phyloP scores from a whole-genome alignment of 1,139 yeast genomes.

The Geotrichum klebahnii region DNA sequence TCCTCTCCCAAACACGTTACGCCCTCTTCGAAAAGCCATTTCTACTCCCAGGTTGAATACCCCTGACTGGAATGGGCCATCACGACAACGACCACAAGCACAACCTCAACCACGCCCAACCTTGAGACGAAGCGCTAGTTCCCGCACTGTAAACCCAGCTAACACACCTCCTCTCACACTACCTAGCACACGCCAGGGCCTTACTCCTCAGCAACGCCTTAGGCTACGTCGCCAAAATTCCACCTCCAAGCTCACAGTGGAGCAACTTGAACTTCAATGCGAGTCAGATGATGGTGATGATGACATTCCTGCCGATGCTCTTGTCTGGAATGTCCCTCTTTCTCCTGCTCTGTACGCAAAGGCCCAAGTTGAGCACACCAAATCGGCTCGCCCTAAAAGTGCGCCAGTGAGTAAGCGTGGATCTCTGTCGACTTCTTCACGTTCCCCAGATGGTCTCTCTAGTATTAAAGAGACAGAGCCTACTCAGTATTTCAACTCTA shows the following conservation, averaged over 20 bases:
- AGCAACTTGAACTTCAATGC: slow-evolving; percentile 38
- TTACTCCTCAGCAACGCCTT: slow-evolving; percentile 18
- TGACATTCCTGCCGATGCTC: slow-evolving; percentile 53
- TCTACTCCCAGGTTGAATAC: slow-evolving; percentile 15
- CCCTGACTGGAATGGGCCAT: background rate
- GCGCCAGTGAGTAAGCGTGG: slow-evolving; percentile 11
- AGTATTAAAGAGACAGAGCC: slow-evolving; percentile 31
- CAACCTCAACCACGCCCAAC: slow-evolving; percentile 1
- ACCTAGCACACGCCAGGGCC: slow-evolving; percentile 7
- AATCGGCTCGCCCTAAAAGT: slow-evolving; percentile 4
- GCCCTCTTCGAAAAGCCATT: slow-evolving; percentile 17
- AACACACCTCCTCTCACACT: slow-evolving; percentile 1
- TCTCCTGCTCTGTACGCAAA: slow-evolving; percentile 48
- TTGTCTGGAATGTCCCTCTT: slow-evolving; percentile 61
- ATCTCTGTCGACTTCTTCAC: slow-evolving; percentile 12
- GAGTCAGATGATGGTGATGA: slow-evolving; percentile 40
- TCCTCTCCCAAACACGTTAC: slow-evolving; percentile 11
- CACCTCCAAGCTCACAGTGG: slow-evolving; percentile 26
- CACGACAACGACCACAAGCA: slow-evolving; percentile 1
- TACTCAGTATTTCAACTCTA: slow-evolving; percentile 22
- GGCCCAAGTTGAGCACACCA: slow-evolving; percentile 25
- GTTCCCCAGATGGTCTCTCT: slow-evolving; percentile 15
- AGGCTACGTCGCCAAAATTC: slow-evolving; percentile 18
- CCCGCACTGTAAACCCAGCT: slow-evolving; percentile 2
- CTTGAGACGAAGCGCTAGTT: slow-evolving; percentile 1